Evolutionary conservation across 495 filamentous ascomycete species (phyloP), one percentile per base, ranked within the genome.

Genomic region (Aspergillus sclerotioniger): DNA sequence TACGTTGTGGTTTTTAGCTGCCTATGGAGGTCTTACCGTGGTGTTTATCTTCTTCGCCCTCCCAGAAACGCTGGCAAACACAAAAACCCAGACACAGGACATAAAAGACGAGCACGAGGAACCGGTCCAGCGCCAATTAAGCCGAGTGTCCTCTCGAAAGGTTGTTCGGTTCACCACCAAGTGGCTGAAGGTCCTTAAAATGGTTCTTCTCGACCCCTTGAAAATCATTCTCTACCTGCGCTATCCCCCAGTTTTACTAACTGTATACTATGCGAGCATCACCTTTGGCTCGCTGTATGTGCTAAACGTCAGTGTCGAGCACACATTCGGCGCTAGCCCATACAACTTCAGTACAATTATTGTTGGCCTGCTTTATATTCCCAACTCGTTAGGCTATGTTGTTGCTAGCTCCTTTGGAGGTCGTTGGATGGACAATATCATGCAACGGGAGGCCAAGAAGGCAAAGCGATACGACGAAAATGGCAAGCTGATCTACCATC

Each of bases 401-500:
- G 63, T 84, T 3, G 82, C 89, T 7, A 89, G 87, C 58, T 51
- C 90, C 6, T 71, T 91, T 21, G 93, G 93, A 39, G 93, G 93
- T 1, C 77, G 76, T 39, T 98, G 92, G 92, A 88, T 90, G 69
- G 93, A 98, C 71, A 70, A 67, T 32, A 95, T 98, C 70, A 98
- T 98, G 93, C 78, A 83, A 37, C 84, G 88, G 4, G 88, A 93
- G 72, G 91, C 91, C 5, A 74, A 72, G 21, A 87, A 83, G 59
- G 90, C 90, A 0, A 82, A 81, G 19, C 76, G 90, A 5, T 90
- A 86, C 61, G 89, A 92, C 58, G 80, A 81, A 28, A 74, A 84
- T 31, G 89, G 89, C 16, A 85, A 83, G 52, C 75, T 90, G 37
- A 76, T 90, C 16, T 90, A 84, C 67, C 75, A 81, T 1, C 92